phyloP scores from a whole-genome alignment of 2,329 filamentous ascomycete species.

The Penicillium polonicum region DNA sequence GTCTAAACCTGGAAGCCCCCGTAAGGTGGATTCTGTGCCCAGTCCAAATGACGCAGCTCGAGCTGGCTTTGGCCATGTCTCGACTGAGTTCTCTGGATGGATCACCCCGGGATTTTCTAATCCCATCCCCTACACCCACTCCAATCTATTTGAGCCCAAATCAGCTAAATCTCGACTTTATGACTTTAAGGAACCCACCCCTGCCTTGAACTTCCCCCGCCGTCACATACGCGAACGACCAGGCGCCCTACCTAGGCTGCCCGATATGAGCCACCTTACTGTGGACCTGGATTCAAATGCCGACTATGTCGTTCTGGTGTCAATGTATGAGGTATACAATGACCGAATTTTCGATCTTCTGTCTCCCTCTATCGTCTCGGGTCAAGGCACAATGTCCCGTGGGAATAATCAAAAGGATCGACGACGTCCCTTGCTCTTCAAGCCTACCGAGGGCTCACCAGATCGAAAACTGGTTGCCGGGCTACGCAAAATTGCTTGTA shows the following conservation, averaged over 20 bases:
- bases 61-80: conserved; percentile 3
- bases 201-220: conserved; percentile 57
- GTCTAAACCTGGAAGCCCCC: conserved; percentile 14
- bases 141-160: conserved; percentile 24
- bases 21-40: conserved; percentile 3
- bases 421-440: conserved; percentile 85
- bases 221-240: conserved; percentile 65
- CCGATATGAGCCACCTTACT: conserved; percentile 69
- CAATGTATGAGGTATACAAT: conserved; percentile 99
- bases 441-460: conserved; percentile 80
- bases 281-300: conserved; percentile 66
- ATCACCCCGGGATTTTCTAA: conserved; percentile 15
- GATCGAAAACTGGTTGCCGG: conserved; percentile 95
- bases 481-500: conserved; percentile 84
- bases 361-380: conserved; percentile 53
- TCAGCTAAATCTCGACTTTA: conserved; percentile 40
- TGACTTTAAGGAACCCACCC: conserved; percentile 55
- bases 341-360: conserved; percentile 95
- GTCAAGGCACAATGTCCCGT: conserved; percentile 40
- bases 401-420: conserved; percentile 63
- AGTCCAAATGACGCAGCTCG: conserved; percentile 10
- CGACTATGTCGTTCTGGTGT: conserved; percentile 85
- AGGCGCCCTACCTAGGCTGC: conserved; percentile 68
- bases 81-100: conserved; percentile 15
- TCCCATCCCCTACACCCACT: conserved; percentile 30